Percentiles rank a stretch among this genome's conserved stretches.
Conservation (phyloP, 345 rosid species). For the Turritis glabra region DNA sequence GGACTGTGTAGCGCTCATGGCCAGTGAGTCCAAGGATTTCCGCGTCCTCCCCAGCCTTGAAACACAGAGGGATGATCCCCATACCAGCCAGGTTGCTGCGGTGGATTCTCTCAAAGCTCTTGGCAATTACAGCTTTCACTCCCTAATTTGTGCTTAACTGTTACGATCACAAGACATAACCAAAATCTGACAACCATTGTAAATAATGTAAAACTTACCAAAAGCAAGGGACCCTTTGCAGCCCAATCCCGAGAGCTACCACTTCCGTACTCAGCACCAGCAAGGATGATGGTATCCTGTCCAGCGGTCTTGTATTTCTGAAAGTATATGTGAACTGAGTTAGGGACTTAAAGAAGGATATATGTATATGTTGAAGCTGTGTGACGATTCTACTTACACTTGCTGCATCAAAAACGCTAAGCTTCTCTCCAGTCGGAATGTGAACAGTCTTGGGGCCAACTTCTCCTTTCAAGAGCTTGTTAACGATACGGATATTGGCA, state of each 20-base stretch:
- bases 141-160: constrained; percentile 39
- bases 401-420: constrained; percentile 76
- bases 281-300: constrained; percentile 69
- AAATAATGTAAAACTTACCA: constrained; percentile 44
- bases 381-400: constrained; percentile 45
- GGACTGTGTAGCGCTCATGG: constrained; percentile 58
- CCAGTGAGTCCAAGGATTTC: constrained; percentile 63
- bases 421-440: constrained; percentile 75
- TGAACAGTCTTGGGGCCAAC: constrained; percentile 85
- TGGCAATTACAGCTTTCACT: constrained; percentile 66
- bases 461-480: constrained; percentile 80
- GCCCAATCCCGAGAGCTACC: constrained; percentile 95
- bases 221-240: constrained; percentile 85
- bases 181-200: neutral
- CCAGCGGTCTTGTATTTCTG: constrained; percentile 71
- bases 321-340: constrained; percentile 5
- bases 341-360: neutral
- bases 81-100: constrained; percentile 65
- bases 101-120: constrained; percentile 75
- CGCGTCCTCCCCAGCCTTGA: constrained; percentile 62
- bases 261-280: constrained; percentile 89
- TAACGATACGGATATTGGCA: constrained; percentile 76
- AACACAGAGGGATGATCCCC: constrained; percentile 65
- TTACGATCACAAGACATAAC: constrained; percentile 5
- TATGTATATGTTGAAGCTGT: neutral